These are phyloP conservation scores for Balakata baccata DNA, from an alignment of 345 rosid species.

Conservation along the genomic window DNA sequence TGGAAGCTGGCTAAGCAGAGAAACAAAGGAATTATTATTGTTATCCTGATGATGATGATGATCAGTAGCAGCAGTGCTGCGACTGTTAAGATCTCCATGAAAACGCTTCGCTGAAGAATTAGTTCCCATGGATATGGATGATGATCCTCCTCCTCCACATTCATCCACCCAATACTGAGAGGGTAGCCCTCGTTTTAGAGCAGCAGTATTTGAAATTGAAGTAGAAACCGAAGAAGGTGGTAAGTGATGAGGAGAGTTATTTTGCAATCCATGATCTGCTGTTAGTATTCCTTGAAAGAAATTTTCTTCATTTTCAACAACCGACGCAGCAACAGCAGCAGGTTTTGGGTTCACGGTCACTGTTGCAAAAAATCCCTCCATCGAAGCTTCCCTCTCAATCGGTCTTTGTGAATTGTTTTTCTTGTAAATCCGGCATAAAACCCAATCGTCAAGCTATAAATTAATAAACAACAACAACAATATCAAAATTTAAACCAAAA, in stretches of 20 bases:
- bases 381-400: constrained; percentile 40
- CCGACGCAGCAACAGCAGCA: constrained; percentile 27
- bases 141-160: not conserved
- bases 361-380: constrained; percentile 46
- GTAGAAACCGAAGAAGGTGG: constrained; percentile 1
- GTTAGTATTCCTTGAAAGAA: constrained; percentile 53
- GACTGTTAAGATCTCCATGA: constrained; percentile 48
- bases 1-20: constrained; percentile 58
- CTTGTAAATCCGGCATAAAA: constrained; percentile 70
- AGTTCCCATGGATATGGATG: constrained; percentile 12
- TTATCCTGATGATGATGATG: not conserved
- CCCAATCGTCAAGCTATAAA: constrained; percentile 69
- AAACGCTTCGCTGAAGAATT: constrained; percentile 43
- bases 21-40: constrained; percentile 44
- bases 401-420: constrained; percentile 56
- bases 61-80: constrained; percentile 11
- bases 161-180: constrained; percentile 38
- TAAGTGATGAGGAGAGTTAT: constrained; percentile 19
- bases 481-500: not conserved
- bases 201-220: not conserved
- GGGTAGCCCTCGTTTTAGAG: constrained; percentile 15
- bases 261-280: constrained; percentile 24
- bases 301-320: constrained; percentile 51
- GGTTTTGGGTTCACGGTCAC: constrained; percentile 15
- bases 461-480: too few relatives aligned